A percentile compares a stretch with the other conserved stretches of the same genome.
Evolutionary conservation across 2,329 filamentous ascomycete genomes (phyloP).

Genomic region (Cercospora sp.): DNA sequence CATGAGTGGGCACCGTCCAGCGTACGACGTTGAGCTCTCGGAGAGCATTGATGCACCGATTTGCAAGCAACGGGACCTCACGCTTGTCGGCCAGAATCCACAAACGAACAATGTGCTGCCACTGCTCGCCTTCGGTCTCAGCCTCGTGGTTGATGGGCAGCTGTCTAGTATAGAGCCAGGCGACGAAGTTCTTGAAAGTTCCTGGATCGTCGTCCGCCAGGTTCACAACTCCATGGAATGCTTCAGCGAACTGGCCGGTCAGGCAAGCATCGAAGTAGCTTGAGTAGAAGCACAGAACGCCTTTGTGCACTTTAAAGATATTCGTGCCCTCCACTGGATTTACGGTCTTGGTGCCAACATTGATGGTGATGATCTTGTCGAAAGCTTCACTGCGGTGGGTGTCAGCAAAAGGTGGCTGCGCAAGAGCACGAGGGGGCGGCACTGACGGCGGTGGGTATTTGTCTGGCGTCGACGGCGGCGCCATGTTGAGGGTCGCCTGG

Average conservation of each 20-base stretch:
- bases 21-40: not conserved
- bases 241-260: not conserved
- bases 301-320: not conserved
- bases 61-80: not conserved
- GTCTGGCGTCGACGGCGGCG: not conserved
- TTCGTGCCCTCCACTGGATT: not conserved
- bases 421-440: too few species aligned
- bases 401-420: too few species aligned
- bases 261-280: not conserved
- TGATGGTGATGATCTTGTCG: not conserved
- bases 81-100: not conserved
- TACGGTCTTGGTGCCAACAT: not conserved
- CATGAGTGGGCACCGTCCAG: rapidly evolving
- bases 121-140: too few species aligned
- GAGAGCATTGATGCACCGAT: not conserved
- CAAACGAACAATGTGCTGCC: not conserved
- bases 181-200: not conserved
- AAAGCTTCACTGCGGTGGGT: not conserved
- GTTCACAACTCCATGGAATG: too few species aligned
- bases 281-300: not conserved
- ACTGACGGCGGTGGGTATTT: not conserved
- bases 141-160: not conserved
- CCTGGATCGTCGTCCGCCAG: too few species aligned
- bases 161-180: not conserved
- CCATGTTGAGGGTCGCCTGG: too few species aligned